phyloP scores from a whole-genome alignment of 495 filamentous ascomycete species.

The Penicillium bovifimosum region DNA sequence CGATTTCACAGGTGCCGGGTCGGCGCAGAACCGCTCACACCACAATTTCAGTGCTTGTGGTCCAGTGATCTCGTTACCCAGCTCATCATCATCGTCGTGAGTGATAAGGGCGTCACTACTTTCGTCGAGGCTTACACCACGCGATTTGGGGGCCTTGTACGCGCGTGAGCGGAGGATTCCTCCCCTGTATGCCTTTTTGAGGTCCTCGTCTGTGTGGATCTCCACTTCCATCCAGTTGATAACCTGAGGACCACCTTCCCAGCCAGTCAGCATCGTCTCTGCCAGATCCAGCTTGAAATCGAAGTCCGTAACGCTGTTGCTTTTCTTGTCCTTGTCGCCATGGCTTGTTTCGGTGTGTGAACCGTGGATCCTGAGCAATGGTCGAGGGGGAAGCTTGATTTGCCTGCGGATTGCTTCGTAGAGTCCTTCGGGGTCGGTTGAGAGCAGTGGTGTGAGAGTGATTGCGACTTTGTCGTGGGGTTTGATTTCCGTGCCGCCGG shows the following conservation, averaged over 20 bases:
- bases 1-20: conserved; percentile 39
- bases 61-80: background rate
- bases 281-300: conserved; percentile 35
- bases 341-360: conserved; percentile 27
- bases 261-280: conserved; percentile 29
- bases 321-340: conserved; percentile 27
- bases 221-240: conserved; percentile 17
- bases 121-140: background rate
- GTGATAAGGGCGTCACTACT: conserved; percentile 14
- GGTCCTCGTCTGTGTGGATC: conserved; percentile 26
- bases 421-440: conserved; percentile 19
- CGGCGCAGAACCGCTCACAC: conserved; percentile 38
- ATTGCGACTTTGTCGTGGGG: conserved; percentile 16
- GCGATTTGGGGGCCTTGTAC: conserved; percentile 15
- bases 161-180: conserved; percentile 17
- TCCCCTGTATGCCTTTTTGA: conserved; percentile 27
- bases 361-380: conserved; percentile 30
- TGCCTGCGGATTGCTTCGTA: conserved; percentile 26
- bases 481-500: conserved; percentile 7
- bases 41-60: conserved; percentile 23
- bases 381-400: conserved; percentile 32
- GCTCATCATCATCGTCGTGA: conserved; percentile 4
- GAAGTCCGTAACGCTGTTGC: conserved; percentile 33
- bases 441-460: conserved; percentile 24
- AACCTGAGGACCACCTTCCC: conserved; percentile 12